Base-by-base conservation (phyloP, 1,284 basidiomycete species). In the Cryptococcus amylolentus region DNA sequence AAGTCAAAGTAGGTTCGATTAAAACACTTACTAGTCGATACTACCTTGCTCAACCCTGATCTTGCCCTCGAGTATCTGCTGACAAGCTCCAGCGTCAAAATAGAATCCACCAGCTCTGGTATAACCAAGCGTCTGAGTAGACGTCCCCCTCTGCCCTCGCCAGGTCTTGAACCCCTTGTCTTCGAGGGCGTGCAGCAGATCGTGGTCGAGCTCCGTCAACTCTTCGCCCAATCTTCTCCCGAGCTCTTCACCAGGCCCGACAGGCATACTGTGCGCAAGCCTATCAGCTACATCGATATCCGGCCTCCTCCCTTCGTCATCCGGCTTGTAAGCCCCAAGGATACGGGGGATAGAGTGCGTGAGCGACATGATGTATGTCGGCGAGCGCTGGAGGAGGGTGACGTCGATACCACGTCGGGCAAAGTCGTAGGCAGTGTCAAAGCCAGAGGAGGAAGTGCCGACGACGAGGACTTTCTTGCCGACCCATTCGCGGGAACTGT, bases 391-490 rank as follows among this genome's bases (percentile, higher is more conserved):
- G 58, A 82, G 81, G 70, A 86, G 80, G 3, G 84, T 85, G 3
- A 85, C 80, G 74, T 81, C 81, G 20, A 81, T 72, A 28, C 78
- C 81, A 53, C 80, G 73, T 6, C 79, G 73, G n/a, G 73, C 76
- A 52, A 77, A 79, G 58, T 83, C 82, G 45, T 73, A 70, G 5
- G 78, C 76, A 31, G 83, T 78, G 60, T 71, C 64, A 54, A 72
- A 66, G 43, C 81, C 84, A n/a, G 84, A 85, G 18, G 82, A 85
- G 41, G 83, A 83, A 16, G 84, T 79, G 1, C 85, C 85, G 16
- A 86, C 75, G 4, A 86, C 81, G 6, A 81, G 80, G 2, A 83
- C 84, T 60, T 82, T 84, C 75, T 86, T 85, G 64, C 82, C 83
- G 5, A 67, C 61, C 63, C 81, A 82, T 43, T 82, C 81, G 10